Percentiles rank a stretch among this genome's conserved stretches.
These are phyloP conservation scores for Acacia melanoxylon DNA, from an alignment of 306 rosid genomes.

Conservation along the genomic window DNA sequence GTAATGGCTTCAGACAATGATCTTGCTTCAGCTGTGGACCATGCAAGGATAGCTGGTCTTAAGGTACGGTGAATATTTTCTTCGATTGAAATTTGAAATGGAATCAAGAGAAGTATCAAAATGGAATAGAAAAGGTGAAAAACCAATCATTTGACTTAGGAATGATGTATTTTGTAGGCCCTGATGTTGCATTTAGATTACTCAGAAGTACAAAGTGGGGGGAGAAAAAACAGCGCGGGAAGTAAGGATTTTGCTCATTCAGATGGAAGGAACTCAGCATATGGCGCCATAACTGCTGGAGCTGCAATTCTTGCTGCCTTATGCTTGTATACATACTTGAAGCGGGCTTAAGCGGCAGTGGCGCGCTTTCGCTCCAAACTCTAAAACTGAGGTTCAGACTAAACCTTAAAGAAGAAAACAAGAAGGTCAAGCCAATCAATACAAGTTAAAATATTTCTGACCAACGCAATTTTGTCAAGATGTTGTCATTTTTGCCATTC, in stretches of 20 bases:
- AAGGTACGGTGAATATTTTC: slow-evolving; percentile 54
- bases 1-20: slow-evolving; percentile 86
- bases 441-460: neutral
- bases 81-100: neutral
- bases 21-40: slow-evolving; percentile 89
- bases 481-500: neutral
- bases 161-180: slow-evolving; percentile 54
- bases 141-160: slow-evolving; percentile 24
- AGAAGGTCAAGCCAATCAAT: neutral
- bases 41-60: slow-evolving; percentile 81
- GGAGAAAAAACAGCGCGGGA: slow-evolving; percentile 27
- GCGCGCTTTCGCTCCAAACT: neutral
- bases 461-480: neutral
- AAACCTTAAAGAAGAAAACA: neutral
- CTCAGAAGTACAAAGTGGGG: slow-evolving; percentile 45
- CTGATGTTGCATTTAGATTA: slow-evolving; percentile 89
- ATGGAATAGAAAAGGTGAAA: neutral
- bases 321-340: slow-evolving; percentile 61
- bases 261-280: slow-evolving; percentile 70
- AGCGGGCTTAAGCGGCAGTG: slow-evolving; percentile 22
- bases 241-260: slow-evolving; percentile 43
- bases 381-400: neutral
- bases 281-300: slow-evolving; percentile 66
- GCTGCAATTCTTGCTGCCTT: slow-evolving; percentile 71
- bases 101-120: neutral